Evolutionary conservation across 1,284 basidiomycete genomes (phyloP).

Genomic region (Trametes versicolor): DNA sequence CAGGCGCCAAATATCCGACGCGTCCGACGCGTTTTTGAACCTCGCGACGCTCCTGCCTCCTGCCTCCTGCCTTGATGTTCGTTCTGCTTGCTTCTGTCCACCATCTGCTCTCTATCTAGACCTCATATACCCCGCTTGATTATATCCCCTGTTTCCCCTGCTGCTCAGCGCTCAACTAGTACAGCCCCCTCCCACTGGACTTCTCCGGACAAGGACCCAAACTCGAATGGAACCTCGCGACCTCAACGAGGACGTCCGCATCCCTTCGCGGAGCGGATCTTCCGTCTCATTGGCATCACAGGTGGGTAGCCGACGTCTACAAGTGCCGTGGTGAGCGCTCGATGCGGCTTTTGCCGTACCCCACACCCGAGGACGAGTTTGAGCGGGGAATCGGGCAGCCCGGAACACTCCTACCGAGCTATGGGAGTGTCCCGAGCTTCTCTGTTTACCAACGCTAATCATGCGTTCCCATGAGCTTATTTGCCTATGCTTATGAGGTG

Average conservation of each 20-base stretch:
- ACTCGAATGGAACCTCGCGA: not conserved
- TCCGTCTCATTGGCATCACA: constrained; percentile 24
- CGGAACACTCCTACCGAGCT: not conserved
- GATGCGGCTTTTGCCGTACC: not conserved
- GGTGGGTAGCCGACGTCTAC: constrained; percentile 8
- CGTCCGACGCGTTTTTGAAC: constrained; percentile 9
- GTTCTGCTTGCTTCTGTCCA: not conserved
- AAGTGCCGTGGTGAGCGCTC: no score
- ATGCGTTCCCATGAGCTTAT: not conserved
- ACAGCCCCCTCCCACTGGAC: not conserved
- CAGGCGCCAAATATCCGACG: constrained; percentile 14
- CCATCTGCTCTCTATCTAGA: not conserved
- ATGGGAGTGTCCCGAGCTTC: not conserved
- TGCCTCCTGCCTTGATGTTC: not conserved
- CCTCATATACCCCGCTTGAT: not conserved
- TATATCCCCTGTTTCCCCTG: not conserved
- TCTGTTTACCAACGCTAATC: not conserved
- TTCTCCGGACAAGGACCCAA: not conserved
- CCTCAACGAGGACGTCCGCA: constrained; percentile 1
- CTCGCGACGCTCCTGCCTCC: not conserved
- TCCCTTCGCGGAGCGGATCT: constrained; percentile 25
- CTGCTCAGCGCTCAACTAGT: not conserved
- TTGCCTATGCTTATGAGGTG: not conserved
- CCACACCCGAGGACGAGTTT: not conserved
- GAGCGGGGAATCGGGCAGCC: not conserved